Conservation (phyloP, 768 basidiomycete genomes). For the Hypsizygus marmoreus region DNA sequence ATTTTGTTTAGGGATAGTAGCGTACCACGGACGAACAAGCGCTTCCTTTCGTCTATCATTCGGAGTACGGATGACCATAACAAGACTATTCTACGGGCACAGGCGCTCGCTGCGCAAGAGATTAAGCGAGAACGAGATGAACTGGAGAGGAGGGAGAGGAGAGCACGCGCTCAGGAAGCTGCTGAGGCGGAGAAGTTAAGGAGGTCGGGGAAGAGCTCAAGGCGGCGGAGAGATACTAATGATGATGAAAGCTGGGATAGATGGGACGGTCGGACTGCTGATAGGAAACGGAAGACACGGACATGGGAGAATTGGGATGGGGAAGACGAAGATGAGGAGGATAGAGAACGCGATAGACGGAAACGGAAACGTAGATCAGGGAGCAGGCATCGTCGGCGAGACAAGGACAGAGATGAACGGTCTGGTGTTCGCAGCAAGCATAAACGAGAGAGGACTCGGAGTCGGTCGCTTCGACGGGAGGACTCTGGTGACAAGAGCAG, state of each 20-base stretch:
- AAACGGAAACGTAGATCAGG: constrained; percentile 27
- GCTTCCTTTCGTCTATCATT: constrained; percentile 83
- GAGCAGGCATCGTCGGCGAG: constrained; percentile 24
- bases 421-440: constrained; percentile 18
- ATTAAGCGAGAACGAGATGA: constrained; percentile 70
- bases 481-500: constrained; percentile 9
- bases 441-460: constrained; percentile 25
- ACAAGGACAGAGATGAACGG: constrained; percentile 16
- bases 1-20: too few species aligned
- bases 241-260: constrained; percentile 47
- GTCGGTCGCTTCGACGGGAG: constrained; percentile 16
- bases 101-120: constrained; percentile 73
- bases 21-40: constrained; percentile 80
- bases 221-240: constrained; percentile 21
- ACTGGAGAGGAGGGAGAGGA: constrained; percentile 60
- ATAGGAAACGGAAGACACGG: constrained; percentile 46
- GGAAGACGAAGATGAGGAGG: constrained; percentile 39
- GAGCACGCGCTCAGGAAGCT: constrained; percentile 75
- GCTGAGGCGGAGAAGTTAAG: constrained; percentile 62
- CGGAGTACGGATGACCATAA: constrained; percentile 96
- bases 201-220: constrained; percentile 30
- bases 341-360: constrained; percentile 20
- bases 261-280: constrained; percentile 53
- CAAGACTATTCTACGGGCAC: constrained; percentile 74
- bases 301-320: constrained; percentile 56